A percentile compares a stretch with the other conserved stretches of the same genome.
phyloP scores from a whole-genome alignment of 2,329 filamentous ascomycete genomes.

The Coleophoma cylindrospora region DNA sequence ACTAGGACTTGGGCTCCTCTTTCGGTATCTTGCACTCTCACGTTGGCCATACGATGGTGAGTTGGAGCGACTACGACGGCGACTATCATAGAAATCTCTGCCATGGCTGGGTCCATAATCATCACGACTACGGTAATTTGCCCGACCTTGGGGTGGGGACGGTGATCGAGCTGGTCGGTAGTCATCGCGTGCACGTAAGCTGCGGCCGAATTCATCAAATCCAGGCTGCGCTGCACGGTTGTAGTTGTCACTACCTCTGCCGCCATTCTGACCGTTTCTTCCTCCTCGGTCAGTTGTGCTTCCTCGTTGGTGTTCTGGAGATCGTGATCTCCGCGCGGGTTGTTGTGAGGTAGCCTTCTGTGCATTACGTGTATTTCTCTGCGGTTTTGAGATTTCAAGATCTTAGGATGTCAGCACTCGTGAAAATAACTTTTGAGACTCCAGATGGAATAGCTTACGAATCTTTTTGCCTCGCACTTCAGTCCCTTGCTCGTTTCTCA shows the following conservation, averaged over 20 bases:
- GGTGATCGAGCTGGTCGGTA: constrained; percentile 58
- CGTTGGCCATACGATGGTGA: constrained; percentile 49
- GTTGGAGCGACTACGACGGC: constrained; percentile 58
- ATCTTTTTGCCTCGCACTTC: constrained; percentile 88
- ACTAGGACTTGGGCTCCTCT: constrained; percentile 66
- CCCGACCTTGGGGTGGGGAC: constrained; percentile 45
- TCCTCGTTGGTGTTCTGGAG: constrained; percentile 50
- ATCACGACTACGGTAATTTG: constrained; percentile 54
- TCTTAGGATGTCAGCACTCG: constrained; percentile 47
- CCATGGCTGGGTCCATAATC: constrained; percentile 43
- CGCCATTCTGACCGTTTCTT: constrained; percentile 30
- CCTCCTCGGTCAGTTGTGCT: constrained; percentile 30
- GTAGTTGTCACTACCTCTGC: constrained; percentile 32
- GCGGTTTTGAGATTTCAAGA: constrained; percentile 83
- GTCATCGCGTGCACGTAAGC: constrained; percentile 54
- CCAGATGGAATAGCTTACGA: constrained; percentile 55
- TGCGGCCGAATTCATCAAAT: constrained; percentile 30
- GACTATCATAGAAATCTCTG: constrained; percentile 26
- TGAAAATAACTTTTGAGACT: background rate
- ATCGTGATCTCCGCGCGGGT: constrained; percentile 47
- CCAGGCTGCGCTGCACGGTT: constrained; percentile 28
- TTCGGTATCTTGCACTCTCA: constrained; percentile 51
- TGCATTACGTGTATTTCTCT: constrained; percentile 68
- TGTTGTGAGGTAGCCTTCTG: constrained; percentile 4
- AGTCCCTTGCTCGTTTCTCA: constrained; percentile 73